These are phyloP conservation scores for Gnomoniopsis sp. DNA, from an alignment of 2,329 filamentous ascomycete species.

Conservation along the genomic window DNA sequence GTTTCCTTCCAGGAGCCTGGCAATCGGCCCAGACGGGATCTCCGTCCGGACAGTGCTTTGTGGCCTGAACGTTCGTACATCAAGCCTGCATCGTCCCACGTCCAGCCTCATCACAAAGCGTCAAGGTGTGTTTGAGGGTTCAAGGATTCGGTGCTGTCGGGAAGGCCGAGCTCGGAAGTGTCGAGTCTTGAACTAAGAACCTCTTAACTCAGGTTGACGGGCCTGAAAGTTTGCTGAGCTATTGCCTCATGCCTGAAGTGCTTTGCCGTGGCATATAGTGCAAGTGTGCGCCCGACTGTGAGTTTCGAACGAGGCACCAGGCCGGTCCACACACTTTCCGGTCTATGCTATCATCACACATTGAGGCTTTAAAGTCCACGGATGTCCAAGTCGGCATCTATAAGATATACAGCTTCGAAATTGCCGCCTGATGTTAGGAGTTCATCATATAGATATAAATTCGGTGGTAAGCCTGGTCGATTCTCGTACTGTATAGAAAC, in stretches of 20 bases:
- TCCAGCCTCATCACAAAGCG: not conserved
- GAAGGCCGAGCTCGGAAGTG: no score
- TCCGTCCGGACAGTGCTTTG: not conserved
- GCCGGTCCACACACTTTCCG: not conserved
- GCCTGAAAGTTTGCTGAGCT: not conserved
- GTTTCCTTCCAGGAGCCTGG: not conserved
- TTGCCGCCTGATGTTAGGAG: not conserved
- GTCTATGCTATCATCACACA: not conserved
- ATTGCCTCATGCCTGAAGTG: not conserved
- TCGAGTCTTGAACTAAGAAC: no score
- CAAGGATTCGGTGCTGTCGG: no score
- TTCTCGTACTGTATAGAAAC: not conserved
- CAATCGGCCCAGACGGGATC: not conserved
- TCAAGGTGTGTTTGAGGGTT: no score
- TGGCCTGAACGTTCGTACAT: not conserved
- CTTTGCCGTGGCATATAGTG: not conserved
- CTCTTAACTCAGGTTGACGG: no score
- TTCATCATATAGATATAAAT: not conserved
- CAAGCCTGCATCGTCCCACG: not conserved
- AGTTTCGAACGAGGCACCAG: not conserved
- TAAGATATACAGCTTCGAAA: not conserved
- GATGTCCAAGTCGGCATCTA: not conserved
- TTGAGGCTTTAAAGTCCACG: not conserved
- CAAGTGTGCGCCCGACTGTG: not conserved
- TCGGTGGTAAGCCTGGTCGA: not conserved